Evolutionary conservation across 1,139 yeast species (phyloP).

Genomic region (Yamadazyma dushanensis): DNA sequence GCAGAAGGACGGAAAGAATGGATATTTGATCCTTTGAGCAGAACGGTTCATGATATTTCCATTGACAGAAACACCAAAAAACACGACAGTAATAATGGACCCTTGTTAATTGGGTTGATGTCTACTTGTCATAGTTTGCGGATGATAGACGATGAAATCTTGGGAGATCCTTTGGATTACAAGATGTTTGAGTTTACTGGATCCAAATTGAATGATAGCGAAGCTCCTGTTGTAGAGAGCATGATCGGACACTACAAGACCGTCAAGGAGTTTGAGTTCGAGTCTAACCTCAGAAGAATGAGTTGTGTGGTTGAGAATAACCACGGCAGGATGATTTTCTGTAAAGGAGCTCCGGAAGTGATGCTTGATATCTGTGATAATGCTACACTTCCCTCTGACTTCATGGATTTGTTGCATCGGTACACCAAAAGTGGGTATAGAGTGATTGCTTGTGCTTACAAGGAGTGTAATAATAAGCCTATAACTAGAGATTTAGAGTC

Average conservation of each 20-base stretch:
- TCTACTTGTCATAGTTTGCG: conserved; percentile 88
- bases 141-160: conserved; percentile 69
- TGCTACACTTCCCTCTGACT: conserved; percentile 71
- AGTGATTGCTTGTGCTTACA: conserved; percentile 92
- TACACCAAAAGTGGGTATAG: conserved; percentile 94
- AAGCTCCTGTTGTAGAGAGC: conserved; percentile 26
- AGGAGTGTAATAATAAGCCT: conserved; percentile 24
- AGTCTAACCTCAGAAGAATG: conserved; percentile 86
- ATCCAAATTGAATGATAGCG: conserved; percentile 57
- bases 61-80: conserved; percentile 6
- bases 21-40: conserved; percentile 48
- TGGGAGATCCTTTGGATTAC: conserved; percentile 91
- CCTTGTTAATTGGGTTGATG: conserved; percentile 52
- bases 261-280: conserved; percentile 77
- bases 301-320: conserved; percentile 62
- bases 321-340: conserved; percentile 50
- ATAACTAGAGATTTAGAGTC: conserved; percentile 40
- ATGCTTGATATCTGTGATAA: conserved; percentile 75
- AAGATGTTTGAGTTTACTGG: conserved; percentile 90
- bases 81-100: conserved; percentile 32
- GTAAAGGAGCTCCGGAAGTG: conserved; percentile 99
- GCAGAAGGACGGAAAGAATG: conserved; percentile 53
- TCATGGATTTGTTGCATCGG: conserved; percentile 68
- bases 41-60: conserved; percentile 27
- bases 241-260: conserved; percentile 50